Evolutionary conservation across 805 yeast genomes (phyloP), one percentile per base, ranked within the genome.

Genomic region (Sugiyamaella boreocaroliniensis): DNA sequence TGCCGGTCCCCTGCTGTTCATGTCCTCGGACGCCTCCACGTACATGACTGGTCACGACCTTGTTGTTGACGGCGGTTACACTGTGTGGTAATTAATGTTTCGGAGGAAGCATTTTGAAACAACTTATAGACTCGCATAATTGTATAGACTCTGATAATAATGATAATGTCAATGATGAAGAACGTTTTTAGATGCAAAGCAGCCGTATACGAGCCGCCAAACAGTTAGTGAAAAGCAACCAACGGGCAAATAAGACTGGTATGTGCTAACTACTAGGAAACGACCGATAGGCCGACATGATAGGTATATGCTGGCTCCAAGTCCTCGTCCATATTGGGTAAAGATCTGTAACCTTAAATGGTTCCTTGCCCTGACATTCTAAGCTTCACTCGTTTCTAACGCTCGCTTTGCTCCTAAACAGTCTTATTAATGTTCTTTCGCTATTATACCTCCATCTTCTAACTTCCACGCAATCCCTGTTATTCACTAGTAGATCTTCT

Each of bases 31-130:
- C 53, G 93, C 92, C 8, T 78, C 86, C 40, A 76, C 85, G 16
- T 87, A 86, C 75, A 85, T 92, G 54, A 86, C 95, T 14, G 95
- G 95, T 64, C 83, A 85, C 67, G 86, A 86, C 70, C 70, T 87
- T 70, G 81, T 84, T 29, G 92, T 85, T 53, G 95, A 87, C 65
- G 95, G 95, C 64, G 95, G 95, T 53, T 87, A 86, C 75, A 84
- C 84, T 61, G 83, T 89, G 60, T 86, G 92, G 92, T 86, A 69
- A 70, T 19, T 11, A n/a, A 14, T 15, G 6, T 3, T 22, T 22
- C 6, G 26, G 6, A 22, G 6, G 26, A 22, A 22, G 3, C 6
- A 5, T 15, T 2, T 9, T 2, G 37, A 32, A 10, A 14, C 37
- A 7, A 29, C 43, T 8, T 8, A 32, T 32, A 32, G 37, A 32